These are phyloP conservation scores for Ascochyta fabae DNA, from an alignment of 2,329 filamentous ascomycete genomes.

Conservation along the genomic window DNA sequence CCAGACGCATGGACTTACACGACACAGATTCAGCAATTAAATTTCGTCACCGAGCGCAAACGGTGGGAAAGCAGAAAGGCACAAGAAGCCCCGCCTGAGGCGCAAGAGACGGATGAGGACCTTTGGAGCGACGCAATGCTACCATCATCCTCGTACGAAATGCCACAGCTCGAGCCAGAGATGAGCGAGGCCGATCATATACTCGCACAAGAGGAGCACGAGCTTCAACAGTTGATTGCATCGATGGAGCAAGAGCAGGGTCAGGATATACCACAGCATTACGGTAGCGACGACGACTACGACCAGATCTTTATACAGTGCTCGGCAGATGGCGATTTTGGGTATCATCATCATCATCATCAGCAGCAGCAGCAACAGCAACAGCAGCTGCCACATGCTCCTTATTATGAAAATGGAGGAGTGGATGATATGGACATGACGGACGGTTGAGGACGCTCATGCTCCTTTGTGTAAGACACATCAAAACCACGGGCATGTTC, in stretches of 20 bases:
- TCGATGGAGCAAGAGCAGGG: constrained; percentile 48
- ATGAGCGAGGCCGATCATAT: constrained; percentile 50
- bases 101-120: constrained; percentile 37
- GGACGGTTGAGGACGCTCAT: constrained; percentile 22
- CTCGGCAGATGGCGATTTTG: constrained; percentile 56
- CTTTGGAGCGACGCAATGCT: constrained; percentile 20
- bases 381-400: constrained; percentile 27
- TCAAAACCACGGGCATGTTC: too few relatives aligned
- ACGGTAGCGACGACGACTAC: constrained; percentile 66
- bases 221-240: constrained; percentile 54
- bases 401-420: constrained; percentile 13
- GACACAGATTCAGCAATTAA: constrained; percentile 55
- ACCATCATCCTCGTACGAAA: constrained; percentile 4
- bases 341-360: constrained; percentile 37
- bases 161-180: constrained; percentile 25
- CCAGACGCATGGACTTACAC: constrained; percentile 11
- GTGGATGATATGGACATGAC: constrained; percentile 46
- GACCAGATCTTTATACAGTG: constrained; percentile 69
- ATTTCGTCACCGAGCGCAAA: constrained; percentile 53
- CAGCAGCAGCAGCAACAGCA: constrained; percentile 7
- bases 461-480: background rate
- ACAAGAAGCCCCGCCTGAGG: constrained; percentile 47
- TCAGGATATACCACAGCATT: constrained; percentile 38
- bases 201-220: constrained; percentile 51
- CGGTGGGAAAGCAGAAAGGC: constrained; percentile 55